These are phyloP conservation scores for Rubus idaeus DNA, from an alignment of 306 rosid species.

Conservation along the genomic window DNA sequence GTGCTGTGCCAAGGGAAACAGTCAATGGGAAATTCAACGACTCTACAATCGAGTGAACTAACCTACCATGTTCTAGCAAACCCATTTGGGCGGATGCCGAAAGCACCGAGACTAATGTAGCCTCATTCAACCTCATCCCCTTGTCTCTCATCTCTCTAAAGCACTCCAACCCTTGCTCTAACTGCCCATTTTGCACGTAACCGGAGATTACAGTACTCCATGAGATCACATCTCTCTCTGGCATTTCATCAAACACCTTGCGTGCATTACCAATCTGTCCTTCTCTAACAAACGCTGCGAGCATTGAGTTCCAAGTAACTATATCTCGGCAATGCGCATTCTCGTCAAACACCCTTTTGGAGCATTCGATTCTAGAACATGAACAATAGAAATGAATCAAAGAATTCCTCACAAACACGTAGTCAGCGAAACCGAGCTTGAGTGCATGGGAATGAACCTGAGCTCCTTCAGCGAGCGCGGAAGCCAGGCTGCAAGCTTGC, in stretches of 20 bases:
- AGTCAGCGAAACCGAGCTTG: conserved; percentile 45
- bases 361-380: conserved; percentile 35
- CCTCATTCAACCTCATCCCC: conserved; percentile 58
- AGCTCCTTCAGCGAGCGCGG: conserved; percentile 43
- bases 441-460: conserved; percentile 56
- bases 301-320: conserved; percentile 74
- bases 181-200: conserved; percentile 60
- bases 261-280: conserved; percentile 51
- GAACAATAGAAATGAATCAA: conserved; percentile 57
- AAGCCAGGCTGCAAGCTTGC: conserved; percentile 55
- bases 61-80: conserved; percentile 55
- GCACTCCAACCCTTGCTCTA: conserved; percentile 59
- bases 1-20: conserved; percentile 53
- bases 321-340: conserved; percentile 43
- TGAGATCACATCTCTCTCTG: conserved; percentile 59
- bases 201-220: conserved; percentile 79
- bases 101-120: conserved; percentile 53
- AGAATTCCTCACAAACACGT: conserved; percentile 62
- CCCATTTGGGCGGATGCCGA: conserved; percentile 68
- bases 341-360: conserved; percentile 59
- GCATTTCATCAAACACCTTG: conserved; percentile 70
- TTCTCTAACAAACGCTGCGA: conserved; percentile 46
- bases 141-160: conserved; percentile 51
- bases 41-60: conserved; percentile 53
- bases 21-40: conserved; percentile 46